Evolutionary conservation across 202 grass and related monocot species (phyloP).

Genomic region (Eragrostis tef): DNA sequence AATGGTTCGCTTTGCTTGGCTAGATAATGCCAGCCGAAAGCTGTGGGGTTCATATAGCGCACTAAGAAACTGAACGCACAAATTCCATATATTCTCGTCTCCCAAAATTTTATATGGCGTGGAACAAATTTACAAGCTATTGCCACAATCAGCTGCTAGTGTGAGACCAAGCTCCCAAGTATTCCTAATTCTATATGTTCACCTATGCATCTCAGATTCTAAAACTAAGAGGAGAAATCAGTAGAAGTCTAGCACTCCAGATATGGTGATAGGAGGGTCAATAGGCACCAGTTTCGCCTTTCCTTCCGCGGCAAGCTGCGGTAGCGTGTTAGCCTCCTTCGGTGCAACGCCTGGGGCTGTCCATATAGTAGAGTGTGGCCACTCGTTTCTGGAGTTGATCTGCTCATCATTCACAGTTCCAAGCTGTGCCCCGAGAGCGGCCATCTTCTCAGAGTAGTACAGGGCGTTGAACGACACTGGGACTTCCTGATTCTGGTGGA

Average conservation of each 20-base stretch:
- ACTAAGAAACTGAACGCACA: not conserved
- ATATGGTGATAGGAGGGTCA: constrained; percentile 55
- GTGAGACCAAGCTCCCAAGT: not conserved
- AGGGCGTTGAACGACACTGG: constrained; percentile 65
- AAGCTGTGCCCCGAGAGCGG: constrained; percentile 65
- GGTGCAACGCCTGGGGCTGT: constrained; percentile 62
- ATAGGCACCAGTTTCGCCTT: constrained; percentile 66
- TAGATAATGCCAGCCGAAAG: not conserved
- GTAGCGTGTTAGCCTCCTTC: constrained; percentile 79
- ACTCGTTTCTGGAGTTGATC: constrained; percentile 75
- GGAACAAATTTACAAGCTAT: constrained; percentile 19
- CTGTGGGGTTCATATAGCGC: not conserved
- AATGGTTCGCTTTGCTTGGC: not conserved
- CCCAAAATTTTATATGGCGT: constrained; percentile 9
- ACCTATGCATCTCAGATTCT: not conserved
- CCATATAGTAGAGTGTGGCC: constrained; percentile 90
- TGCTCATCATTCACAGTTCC: constrained; percentile 75
- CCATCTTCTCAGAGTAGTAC: constrained; percentile 70
- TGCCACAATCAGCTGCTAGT: not conserved
- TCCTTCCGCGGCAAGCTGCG: constrained; percentile 60
- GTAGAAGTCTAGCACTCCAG: constrained; percentile 76
- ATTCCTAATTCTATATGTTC: constrained; percentile 6
- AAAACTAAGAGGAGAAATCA: constrained; percentile 40
- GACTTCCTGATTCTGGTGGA: constrained; percentile 72
- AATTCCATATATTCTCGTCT: not conserved